Conservation (phyloP, 441 rosid species). For the Erodium moschatum region DNA sequence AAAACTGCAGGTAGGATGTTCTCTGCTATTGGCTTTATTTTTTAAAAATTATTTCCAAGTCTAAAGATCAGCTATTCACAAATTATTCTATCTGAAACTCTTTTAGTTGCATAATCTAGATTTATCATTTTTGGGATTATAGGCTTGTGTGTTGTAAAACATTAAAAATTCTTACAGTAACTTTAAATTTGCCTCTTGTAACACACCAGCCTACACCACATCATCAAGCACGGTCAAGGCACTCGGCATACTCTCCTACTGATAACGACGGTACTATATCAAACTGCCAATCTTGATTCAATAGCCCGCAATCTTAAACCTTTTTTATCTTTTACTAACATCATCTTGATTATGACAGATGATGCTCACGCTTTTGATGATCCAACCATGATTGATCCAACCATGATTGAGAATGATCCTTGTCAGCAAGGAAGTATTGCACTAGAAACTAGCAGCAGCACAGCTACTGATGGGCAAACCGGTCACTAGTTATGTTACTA, state of each 20-base stretch:
- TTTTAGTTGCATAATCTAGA: background rate
- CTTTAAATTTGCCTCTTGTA: background rate
- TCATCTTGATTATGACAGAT: conserved; percentile 13
- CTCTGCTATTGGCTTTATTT: background rate
- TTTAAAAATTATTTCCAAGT: background rate
- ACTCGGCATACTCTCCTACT: conserved; percentile 60
- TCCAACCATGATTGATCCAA: background rate
- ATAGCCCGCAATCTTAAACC: background rate
- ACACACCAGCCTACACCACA: conserved; percentile 57
- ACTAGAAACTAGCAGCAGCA: no score
- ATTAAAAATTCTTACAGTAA: no score
- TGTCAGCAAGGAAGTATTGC: conserved; percentile 28
- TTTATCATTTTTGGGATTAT: background rate
- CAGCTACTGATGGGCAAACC: no score
- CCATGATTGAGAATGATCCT: background rate
- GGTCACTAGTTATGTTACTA: no score
- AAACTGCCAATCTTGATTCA: background rate
- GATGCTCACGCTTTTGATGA: conserved; percentile 22
- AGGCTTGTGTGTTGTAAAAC: background rate
- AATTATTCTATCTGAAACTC: background rate
- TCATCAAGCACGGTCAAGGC: conserved; percentile 59
- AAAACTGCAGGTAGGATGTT: conserved; percentile 40
- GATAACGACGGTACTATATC: conserved; percentile 39
- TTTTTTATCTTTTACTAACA: background rate
- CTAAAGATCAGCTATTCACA: background rate